phyloP scores from a whole-genome alignment of 1,284 basidiomycete genomes.

The Ceratobasidium sp. region DNA sequence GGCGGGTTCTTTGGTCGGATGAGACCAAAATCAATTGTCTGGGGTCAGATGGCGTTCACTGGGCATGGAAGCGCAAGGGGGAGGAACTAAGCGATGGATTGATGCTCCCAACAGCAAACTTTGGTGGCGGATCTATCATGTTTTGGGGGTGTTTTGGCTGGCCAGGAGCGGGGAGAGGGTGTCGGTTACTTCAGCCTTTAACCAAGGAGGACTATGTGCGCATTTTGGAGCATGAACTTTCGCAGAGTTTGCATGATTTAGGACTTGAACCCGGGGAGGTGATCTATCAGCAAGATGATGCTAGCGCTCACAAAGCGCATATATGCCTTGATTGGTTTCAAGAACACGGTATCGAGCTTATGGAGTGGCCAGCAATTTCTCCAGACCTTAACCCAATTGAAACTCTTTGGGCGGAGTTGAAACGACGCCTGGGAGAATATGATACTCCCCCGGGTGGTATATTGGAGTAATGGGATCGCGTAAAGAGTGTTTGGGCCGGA shows the following conservation, averaged over 20 bases:
- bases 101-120: too few relatives aligned
- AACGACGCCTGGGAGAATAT: too few relatives aligned
- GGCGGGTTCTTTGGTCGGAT: slow-evolving; percentile 25
- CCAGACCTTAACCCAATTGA: slow-evolving; percentile 31
- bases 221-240: slow-evolving; percentile 13
- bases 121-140: too few relatives aligned
- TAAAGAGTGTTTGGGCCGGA: too few relatives aligned
- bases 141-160: too few relatives aligned
- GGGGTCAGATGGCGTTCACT: too few relatives aligned
- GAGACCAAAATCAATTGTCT: too few relatives aligned
- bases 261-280: background rate
- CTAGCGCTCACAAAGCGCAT: background rate
- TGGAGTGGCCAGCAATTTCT: slow-evolving; percentile 8
- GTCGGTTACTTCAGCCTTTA: background rate
- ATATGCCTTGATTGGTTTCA: background rate
- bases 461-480: too few relatives aligned
- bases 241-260: background rate
- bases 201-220: slow-evolving; percentile 14
- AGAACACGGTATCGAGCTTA: background rate
- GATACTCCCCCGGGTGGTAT: too few relatives aligned
- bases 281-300: slow-evolving; percentile 20
- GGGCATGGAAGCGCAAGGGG: too few relatives aligned
- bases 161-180: background rate
- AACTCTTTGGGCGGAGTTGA: slow-evolving; percentile 11
- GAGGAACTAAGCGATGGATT: too few relatives aligned